phyloP scores from a whole-genome alignment of 768 basidiomycete genomes.

The Tylopilus vinaceipallidus region DNA sequence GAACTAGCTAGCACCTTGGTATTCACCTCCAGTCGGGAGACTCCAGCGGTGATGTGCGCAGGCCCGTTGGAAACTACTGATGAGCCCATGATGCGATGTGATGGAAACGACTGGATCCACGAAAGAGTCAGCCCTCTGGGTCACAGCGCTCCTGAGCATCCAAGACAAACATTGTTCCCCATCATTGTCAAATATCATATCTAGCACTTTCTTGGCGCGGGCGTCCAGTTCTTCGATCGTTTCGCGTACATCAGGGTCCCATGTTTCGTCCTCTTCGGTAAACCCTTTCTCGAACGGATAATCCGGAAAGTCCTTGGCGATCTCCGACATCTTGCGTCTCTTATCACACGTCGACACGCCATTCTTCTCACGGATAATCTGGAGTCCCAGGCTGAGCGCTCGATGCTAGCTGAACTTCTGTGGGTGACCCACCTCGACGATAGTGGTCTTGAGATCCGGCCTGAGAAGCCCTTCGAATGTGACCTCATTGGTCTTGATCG shows the following conservation, averaged over 20 bases:
- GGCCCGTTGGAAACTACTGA: slow-evolving; percentile 50
- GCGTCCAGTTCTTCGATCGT: slow-evolving; percentile 41
- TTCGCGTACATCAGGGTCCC: slow-evolving; percentile 57
- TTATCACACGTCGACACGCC: slow-evolving; percentile 73
- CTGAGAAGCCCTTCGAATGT: slow-evolving; percentile 47
- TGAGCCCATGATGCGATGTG: slow-evolving; percentile 64
- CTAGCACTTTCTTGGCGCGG: slow-evolving; percentile 52
- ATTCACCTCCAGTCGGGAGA: slow-evolving; percentile 64
- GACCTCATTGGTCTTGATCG: slow-evolving; percentile 53
- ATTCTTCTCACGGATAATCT: slow-evolving; percentile 69
- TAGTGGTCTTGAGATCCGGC: slow-evolving; percentile 33
- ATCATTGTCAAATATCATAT: slow-evolving; percentile 51
- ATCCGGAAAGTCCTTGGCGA: slow-evolving; percentile 44
- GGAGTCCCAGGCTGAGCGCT: background rate
- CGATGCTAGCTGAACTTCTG: background rate
- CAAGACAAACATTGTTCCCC: slow-evolving; percentile 44
- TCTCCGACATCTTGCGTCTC: slow-evolving; percentile 48
- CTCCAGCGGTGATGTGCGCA: slow-evolving; percentile 44
- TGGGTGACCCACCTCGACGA: slow-evolving; percentile 51
- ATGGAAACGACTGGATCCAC: slow-evolving; percentile 67
- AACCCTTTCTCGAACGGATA: slow-evolving; percentile 58
- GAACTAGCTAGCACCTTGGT: background rate
- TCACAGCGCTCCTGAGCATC: background rate
- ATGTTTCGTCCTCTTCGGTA: slow-evolving; percentile 60
- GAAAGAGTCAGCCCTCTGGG: background rate